phyloP scores from a whole-genome alignment of 495 filamentous ascomycete genomes.

The Rhypophila decipiens region DNA sequence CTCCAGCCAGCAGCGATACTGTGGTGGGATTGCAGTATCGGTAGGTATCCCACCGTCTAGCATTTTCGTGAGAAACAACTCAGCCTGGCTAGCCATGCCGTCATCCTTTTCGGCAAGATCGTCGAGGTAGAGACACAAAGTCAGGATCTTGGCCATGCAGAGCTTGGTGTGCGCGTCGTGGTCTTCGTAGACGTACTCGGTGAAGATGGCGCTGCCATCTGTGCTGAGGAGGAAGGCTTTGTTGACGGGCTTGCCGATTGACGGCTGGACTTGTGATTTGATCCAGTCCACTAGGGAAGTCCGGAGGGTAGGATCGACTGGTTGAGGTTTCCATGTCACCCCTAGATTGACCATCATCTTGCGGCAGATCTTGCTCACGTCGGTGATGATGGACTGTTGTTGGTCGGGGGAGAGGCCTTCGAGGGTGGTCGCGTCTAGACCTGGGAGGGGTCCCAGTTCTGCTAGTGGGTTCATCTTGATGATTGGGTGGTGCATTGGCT shows the following conservation, averaged over 20 bases:
- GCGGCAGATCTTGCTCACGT: constrained; percentile 8
- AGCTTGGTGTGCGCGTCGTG: constrained; percentile 6
- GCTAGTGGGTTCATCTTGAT: too few relatives aligned
- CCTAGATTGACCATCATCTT: constrained; percentile 8
- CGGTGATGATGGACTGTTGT: constrained; percentile 4
- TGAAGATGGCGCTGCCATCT: constrained; percentile 3
- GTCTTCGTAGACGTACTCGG: constrained; percentile 5
- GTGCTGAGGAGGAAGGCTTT: constrained; percentile 7
- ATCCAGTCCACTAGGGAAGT: constrained; percentile 5
- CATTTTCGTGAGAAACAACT: constrained; percentile 4
- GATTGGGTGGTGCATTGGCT: too few relatives aligned
- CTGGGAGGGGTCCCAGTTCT: constrained; percentile 1
- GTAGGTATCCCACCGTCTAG: neutral
- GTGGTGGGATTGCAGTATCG: neutral
- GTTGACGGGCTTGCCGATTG: constrained; percentile 4
- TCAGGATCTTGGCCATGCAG: constrained; percentile 8
- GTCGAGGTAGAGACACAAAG: constrained; percentile 5
- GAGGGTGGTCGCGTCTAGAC: constrained; percentile 4
- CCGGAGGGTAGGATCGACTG: constrained; percentile 4
- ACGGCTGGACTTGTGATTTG: constrained; percentile 5
- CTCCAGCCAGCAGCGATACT: constrained; percentile 4
- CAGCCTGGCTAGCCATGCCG: constrained; percentile 6
- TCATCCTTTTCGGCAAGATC: constrained; percentile 5
- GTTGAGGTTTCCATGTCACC: constrained; percentile 10
- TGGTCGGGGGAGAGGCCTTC: neutral